Percentiles rank a stretch among this genome's conserved stretches.
Conservation (phyloP, 495 filamentous ascomycete species). For the Aspergillus bertholletiae region DNA sequence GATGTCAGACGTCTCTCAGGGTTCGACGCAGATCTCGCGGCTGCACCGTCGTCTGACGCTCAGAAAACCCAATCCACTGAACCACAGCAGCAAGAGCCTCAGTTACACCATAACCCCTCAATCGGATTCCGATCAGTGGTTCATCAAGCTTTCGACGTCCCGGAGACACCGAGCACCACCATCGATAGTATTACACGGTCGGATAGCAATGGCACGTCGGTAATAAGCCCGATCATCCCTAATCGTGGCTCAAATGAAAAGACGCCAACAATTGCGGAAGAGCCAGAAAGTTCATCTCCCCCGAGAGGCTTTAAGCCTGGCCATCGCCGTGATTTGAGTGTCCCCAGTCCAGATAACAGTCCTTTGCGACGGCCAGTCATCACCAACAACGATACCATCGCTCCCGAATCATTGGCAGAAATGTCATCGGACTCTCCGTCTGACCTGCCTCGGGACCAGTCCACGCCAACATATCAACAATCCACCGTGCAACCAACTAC, state of each 20-base stretch:
- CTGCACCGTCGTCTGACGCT: constrained; percentile 1
- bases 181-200: constrained; percentile 51
- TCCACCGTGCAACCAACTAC: constrained; percentile 18
- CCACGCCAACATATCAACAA: constrained; percentile 5
- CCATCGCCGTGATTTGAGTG: constrained; percentile 58
- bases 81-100: constrained; percentile 13
- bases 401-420: constrained; percentile 42
- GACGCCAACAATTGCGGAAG: constrained; percentile 59
- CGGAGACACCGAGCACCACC: constrained; percentile 54
- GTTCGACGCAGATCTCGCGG: constrained; percentile 51
- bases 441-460: constrained; percentile 7
- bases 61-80: constrained; percentile 16
- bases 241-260: constrained; percentile 36
- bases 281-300: constrained; percentile 36
- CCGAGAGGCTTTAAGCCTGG: constrained; percentile 46
- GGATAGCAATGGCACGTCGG: constrained; percentile 61
- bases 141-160: constrained; percentile 66
- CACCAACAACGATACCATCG: constrained; percentile 32
- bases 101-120: constrained; percentile 54
- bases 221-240: constrained; percentile 68
- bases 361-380: constrained; percentile 57
- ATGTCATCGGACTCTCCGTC: constrained; percentile 34
- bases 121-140: constrained; percentile 65
- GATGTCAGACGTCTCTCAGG: constrained; percentile 62
- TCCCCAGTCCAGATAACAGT: constrained; percentile 59